Base-by-base conservation (phyloP, 164 flowering plant species). In the Aristolochia fimbriata region DNA sequence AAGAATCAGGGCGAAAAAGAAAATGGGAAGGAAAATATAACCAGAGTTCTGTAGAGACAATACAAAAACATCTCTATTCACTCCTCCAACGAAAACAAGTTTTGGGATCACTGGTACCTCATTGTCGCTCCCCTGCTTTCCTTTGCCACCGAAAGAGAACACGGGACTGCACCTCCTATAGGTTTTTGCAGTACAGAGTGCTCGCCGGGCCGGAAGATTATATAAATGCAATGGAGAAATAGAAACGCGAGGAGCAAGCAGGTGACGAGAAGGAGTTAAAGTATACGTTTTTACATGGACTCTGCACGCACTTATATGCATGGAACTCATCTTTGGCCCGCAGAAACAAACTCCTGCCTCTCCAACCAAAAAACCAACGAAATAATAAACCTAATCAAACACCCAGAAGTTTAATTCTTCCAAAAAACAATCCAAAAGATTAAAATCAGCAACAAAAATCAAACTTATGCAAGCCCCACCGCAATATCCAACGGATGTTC, bases 61-160 rank as follows among this genome's bases (percentile, higher is more conserved):
- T 33, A 19, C 43, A 51, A 19, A 61, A 61, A 4, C 24, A 25
- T 14, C 8, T 46, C 25, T 4, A 6, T 22, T n/a, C 20, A 10
- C 45, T 14, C 30, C 53, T 16, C 21, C 13, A 37, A 7, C 8
- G 8, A 10, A 37, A 37, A 37, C 3, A 59, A 43, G 62, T 21
- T 55, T 62, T 55, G 6, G 49, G 41, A 23, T 57, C 37, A 37
- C 16, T 19, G 23, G 60, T 65, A 81, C 91, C 78, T 81, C 83
- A 63, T 65, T 63, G 1, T 62, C 65, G 37, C 70, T 61, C 41
- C 64, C 71, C n/a, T 84, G 54, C 51, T 74, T 78, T 59, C 79
- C 86, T 69, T 77, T 77, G 51, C 82, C 80, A 68, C 86, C 91
- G 65, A 78, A 79, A 55, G 66, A 61, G 65, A 79, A 81, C 51